Evolutionary conservation across 352 stramenopile species (phyloP).

Genomic region (Phytophthora sp.): DNA sequence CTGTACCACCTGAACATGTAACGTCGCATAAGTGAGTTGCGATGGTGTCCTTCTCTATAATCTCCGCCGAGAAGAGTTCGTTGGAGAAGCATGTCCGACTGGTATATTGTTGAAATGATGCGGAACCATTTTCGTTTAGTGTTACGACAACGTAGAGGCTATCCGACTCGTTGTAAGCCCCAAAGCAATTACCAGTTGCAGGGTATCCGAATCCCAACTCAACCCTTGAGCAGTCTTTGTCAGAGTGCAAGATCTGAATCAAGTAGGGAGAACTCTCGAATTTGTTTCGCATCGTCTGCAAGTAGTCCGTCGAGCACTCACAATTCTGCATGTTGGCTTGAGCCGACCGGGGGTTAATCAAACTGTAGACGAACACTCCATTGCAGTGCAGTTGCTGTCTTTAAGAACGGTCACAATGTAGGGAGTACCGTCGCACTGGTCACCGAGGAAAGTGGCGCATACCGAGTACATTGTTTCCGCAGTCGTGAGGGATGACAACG

Average conservation of each 20-base stretch:
- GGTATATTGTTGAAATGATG: constrained; percentile 5
- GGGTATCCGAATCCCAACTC: constrained; percentile 1
- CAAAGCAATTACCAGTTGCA: constrained; percentile 8
- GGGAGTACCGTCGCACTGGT: constrained; percentile 8
- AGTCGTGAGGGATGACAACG: no score
- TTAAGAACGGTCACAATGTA: background rate
- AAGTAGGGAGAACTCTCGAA: constrained; percentile 14
- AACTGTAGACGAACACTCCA: background rate
- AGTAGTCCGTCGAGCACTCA: constrained; percentile 8
- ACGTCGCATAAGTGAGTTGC: constrained; percentile 4
- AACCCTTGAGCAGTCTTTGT: constrained; percentile 5
- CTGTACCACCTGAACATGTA: constrained; percentile 9
- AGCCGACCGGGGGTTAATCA: background rate
- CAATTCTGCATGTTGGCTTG: constrained; percentile 8
- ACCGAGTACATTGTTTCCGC: constrained; percentile 7
- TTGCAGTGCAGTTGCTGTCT: constrained; percentile 3
- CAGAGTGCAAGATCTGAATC: constrained; percentile 3
- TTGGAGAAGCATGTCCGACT: constrained; percentile 1
- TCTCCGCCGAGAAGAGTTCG: background rate
- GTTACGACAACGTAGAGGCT: constrained; percentile 8
- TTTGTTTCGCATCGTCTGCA: constrained; percentile 9
- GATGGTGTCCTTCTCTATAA: background rate
- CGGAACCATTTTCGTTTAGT: constrained; percentile 13
- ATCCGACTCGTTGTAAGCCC: constrained; percentile 18
- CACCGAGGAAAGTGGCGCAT: constrained; percentile 7